A percentile compares a stretch with the other conserved stretches of the same genome.
Evolutionary conservation across 345 rosid species (phyloP).

Genomic region (Populus ilicifolia): DNA sequence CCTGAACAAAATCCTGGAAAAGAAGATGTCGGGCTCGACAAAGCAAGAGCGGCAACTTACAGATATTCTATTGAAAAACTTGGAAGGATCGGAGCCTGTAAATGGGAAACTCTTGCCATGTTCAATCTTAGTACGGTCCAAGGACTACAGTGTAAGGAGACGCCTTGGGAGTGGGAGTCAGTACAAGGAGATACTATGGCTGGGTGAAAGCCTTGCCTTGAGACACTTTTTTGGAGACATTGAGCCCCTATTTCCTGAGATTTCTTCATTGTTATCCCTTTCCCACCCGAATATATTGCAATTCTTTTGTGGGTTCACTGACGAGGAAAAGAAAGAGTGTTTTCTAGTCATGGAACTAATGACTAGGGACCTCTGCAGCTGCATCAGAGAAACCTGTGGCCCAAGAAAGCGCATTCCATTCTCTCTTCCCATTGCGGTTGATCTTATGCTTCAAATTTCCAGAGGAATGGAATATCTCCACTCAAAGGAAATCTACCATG

Average conservation of each 20-base stretch:
- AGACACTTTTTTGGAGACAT: constrained; percentile 25
- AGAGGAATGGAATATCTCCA: constrained; percentile 32
- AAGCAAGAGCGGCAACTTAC: constrained; percentile 12
- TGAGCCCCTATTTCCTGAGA: constrained; percentile 21
- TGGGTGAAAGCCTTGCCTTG: constrained; percentile 22
- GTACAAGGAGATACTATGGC: constrained; percentile 24
- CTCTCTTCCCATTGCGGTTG: constrained; percentile 22
- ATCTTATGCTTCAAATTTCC: constrained; percentile 34
- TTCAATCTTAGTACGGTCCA: constrained; percentile 16
- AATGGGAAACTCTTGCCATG: constrained; percentile 15
- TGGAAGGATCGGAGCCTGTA: constrained; percentile 6
- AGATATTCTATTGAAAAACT: constrained; percentile 15
- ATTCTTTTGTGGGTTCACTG: constrained; percentile 23
- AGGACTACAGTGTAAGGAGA: constrained; percentile 21
- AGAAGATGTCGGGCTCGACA: constrained; percentile 11
- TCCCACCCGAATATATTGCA: constrained; percentile 19
- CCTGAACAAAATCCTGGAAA: constrained; percentile 13
- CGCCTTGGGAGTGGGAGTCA: constrained; percentile 25
- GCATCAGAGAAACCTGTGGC: constrained; percentile 29
- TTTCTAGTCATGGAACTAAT: constrained; percentile 26
- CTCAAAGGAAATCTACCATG: constrained; percentile 22
- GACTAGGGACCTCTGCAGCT: constrained; percentile 18
- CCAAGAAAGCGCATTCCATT: constrained; percentile 23
- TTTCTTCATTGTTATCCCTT: constrained; percentile 17
- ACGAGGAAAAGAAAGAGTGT: constrained; percentile 31